phyloP scores from a whole-genome alignment of 768 basidiomycete genomes.

The Lyophyllum atratum region DNA sequence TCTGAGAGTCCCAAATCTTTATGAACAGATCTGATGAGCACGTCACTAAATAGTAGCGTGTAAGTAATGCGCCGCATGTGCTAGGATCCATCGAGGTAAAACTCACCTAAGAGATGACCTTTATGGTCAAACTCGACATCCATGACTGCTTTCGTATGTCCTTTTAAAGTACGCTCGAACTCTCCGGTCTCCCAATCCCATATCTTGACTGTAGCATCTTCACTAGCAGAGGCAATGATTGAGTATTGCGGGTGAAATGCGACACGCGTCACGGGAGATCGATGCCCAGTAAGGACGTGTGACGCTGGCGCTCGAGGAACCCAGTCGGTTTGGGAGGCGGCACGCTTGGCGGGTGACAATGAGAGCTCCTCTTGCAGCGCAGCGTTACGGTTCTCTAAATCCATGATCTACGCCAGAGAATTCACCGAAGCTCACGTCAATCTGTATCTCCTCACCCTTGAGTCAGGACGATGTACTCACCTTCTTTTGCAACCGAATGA shows the following conservation, averaged over 20 bases:
- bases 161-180: conserved; percentile 88
- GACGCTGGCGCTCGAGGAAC: conserved; percentile 84
- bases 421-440: background rate
- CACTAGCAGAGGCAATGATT: conserved; percentile 81
- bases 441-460: background rate
- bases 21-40: conserved; percentile 87
- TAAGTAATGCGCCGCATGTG: background rate
- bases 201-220: conserved; percentile 88
- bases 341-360: conserved; percentile 51
- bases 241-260: conserved; percentile 89
- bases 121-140: conserved; percentile 90
- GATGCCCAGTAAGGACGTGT: conserved; percentile 75
- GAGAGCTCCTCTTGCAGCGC: conserved; percentile 72
- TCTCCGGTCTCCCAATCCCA: conserved; percentile 98
- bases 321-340: conserved; percentile 79
- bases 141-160: conserved; percentile 86
- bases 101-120: conserved; percentile 76
- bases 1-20: conserved; percentile 89
- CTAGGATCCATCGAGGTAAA: background rate
- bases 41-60: conserved; percentile 39
- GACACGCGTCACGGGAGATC: conserved; percentile 73
- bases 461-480: conserved; percentile 41
- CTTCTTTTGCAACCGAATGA: conserved; percentile 95
- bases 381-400: conserved; percentile 83
- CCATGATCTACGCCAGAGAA: conserved; percentile 75